Evolutionary conservation across 192 early-diverging fungal genomes (phyloP).

Genomic region (Coemansia sp.): DNA sequence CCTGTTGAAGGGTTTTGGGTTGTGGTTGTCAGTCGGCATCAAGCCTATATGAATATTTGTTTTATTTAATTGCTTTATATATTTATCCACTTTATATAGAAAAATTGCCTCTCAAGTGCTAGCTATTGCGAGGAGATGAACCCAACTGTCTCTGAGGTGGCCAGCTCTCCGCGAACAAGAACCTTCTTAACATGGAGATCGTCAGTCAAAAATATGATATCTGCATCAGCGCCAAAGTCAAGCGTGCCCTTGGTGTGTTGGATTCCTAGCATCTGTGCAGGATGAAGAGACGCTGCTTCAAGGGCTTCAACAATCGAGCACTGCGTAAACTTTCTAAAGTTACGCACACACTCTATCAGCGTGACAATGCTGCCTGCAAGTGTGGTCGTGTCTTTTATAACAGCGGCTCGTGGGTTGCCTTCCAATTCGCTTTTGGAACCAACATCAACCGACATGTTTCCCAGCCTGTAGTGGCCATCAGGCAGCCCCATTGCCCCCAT

Average conservation of each 20-base stretch:
- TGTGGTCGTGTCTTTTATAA: conserved; percentile 28
- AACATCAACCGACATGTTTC: conserved; percentile 59
- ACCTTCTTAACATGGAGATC: conserved; percentile 21
- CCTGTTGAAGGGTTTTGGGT: too few species aligned
- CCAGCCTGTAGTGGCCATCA: conserved; percentile 64
- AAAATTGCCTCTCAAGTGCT: background rate
- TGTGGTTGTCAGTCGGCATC: too few species aligned
- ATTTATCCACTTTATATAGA: too few species aligned
- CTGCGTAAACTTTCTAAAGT: conserved; percentile 28
- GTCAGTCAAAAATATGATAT: conserved; percentile 30
- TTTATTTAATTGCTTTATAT: background rate
- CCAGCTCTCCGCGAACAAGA: conserved; percentile 32
- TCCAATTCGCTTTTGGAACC: conserved; percentile 30
- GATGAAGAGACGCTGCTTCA: conserved; percentile 37
- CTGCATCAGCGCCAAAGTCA: conserved; percentile 32
- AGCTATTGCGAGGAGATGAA: background rate
- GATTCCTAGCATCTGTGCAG: conserved; percentile 38
- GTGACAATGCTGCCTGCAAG: conserved; percentile 34
- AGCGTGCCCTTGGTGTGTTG: conserved; percentile 24
- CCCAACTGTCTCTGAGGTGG: conserved; percentile 20
- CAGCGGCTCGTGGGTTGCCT: conserved; percentile 53
- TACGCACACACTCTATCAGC: conserved; percentile 42
- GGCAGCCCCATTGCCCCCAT: conserved; percentile 65
- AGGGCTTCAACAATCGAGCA: conserved; percentile 30
- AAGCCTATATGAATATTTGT: too few species aligned